Conservation (phyloP, 78 protist species). For the Dictyostelium firmibasis region DNA sequence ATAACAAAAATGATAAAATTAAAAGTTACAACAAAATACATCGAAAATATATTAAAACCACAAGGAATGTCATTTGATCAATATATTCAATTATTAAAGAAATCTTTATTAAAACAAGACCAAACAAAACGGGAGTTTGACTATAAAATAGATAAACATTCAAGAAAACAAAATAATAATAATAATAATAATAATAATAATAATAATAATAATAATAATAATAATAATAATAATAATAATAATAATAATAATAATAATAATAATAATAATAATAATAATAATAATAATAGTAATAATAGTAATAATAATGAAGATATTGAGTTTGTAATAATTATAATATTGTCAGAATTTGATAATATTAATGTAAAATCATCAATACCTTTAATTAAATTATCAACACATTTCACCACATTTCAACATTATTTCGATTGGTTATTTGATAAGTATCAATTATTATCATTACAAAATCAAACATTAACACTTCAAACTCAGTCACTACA, state of each 20-base stretch:
- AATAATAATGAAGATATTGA: neutral
- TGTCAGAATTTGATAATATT: neutral
- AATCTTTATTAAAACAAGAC: conserved; percentile 29
- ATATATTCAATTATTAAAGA: neutral
- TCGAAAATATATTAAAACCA: conserved; percentile 58
- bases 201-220: neutral
- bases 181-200: neutral
- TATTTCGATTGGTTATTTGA: conserved; percentile 38
- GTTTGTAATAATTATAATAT: neutral
- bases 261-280: neutral
- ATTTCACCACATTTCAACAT: neutral
- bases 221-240: neutral
- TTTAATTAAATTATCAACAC: neutral
- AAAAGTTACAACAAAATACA: conserved; percentile 19
- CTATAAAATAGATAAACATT: neutral
- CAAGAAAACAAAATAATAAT: neutral
- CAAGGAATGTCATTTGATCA: conserved; percentile 29
- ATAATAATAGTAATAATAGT: neutral
- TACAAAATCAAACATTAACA: conserved; percentile 11
- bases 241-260: neutral
- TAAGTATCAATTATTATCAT: neutral
- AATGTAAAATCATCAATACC: neutral
- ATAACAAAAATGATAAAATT: neutral
- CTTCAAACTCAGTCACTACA: conserved; percentile 7
- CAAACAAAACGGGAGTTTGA: neutral